Evolutionary conservation across 805 yeast genomes (phyloP), one percentile per base, ranked within the genome.

Genomic region (Saccharomycopsis olivae): DNA sequence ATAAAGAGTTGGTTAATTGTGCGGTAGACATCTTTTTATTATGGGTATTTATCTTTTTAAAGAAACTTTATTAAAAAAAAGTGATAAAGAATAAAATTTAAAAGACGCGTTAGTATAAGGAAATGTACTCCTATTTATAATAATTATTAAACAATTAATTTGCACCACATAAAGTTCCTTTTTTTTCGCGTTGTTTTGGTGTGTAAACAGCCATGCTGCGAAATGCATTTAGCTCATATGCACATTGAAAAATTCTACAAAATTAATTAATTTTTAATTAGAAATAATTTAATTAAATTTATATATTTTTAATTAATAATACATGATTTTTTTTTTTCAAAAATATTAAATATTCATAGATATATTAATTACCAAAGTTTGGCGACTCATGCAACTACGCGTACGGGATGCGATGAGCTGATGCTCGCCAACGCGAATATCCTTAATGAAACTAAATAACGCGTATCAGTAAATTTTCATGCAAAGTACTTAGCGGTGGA

Each of bases 1-100:
- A 31, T 15, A 43, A n/a, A 16, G 41, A 14, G 19, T 24, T 13
- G 13, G 46, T 24, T 14, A 34, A 23, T 21, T 34, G 17, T 18
- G 41, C 30, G 15, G 32, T 18, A 25, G 44, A 32, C 45, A 44
- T 41, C n/a, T 30, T 33, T 51, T 21, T 13, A 35, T 18, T 27
- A 35, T 35, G 18, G 9, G 15, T 11, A 5, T 32, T 19, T 6
- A 16, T 15, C 9, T 8, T 13, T n/a, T 29, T 29, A n/a, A 13
- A 6, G n/a, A 15, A 32, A 32, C 10, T 17, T n/a, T n/a, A n/a
- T n/a, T n/a, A n/a, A n/a, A n/a, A n/a, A n/a, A n/a, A n/a, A n/a
- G n/a, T n/a, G n/a, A n/a, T n/a, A n/a, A n/a, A n/a, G n/a, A 34
- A 21, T 34, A 21, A 23, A 10, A 21, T 6, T 19, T 10, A 30